Evolutionary conservation across 345 rosid genomes (phyloP).

Genomic region (Mercurialis annua): DNA sequence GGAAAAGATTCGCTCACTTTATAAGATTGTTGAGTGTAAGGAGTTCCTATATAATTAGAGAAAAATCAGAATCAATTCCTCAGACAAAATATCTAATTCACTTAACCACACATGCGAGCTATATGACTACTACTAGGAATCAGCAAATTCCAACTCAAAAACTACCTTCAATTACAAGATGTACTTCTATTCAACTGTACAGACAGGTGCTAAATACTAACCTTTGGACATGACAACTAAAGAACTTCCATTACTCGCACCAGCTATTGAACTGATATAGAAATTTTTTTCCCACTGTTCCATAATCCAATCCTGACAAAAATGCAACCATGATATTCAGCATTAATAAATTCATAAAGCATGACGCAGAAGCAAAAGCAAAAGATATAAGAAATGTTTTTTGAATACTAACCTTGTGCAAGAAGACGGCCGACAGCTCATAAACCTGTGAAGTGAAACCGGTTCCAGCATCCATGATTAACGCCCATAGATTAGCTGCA

Average conservation of each 20-base stretch:
- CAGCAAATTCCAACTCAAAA: not conserved
- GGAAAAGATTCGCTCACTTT: conserved; percentile 98
- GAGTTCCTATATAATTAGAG: conserved; percentile 57
- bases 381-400: not conserved
- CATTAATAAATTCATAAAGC: conserved; percentile 14
- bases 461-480: conserved; percentile 98
- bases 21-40: conserved; percentile 95
- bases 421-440: conserved; percentile 74
- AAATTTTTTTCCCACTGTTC: conserved; percentile 96
- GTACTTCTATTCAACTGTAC: not conserved
- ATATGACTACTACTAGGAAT: not conserved
- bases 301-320: conserved; percentile 92
- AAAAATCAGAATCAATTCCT: conserved; percentile 6
- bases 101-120: not conserved
- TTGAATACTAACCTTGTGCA: conserved; percentile 71
- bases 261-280: conserved; percentile 92
- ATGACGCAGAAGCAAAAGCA: conserved; percentile 15
- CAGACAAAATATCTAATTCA: not conserved
- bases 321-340: conserved; percentile 14
- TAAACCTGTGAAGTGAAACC: conserved; percentile 84
- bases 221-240: conserved; percentile 97
- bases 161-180: not conserved
- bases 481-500: conserved; percentile 85
- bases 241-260: conserved; percentile 85
- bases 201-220: conserved; percentile 43